Evolutionary conservation across 176 grass and related monocot species (phyloP).

Genomic region (Tillandsia leiboldiana): DNA sequence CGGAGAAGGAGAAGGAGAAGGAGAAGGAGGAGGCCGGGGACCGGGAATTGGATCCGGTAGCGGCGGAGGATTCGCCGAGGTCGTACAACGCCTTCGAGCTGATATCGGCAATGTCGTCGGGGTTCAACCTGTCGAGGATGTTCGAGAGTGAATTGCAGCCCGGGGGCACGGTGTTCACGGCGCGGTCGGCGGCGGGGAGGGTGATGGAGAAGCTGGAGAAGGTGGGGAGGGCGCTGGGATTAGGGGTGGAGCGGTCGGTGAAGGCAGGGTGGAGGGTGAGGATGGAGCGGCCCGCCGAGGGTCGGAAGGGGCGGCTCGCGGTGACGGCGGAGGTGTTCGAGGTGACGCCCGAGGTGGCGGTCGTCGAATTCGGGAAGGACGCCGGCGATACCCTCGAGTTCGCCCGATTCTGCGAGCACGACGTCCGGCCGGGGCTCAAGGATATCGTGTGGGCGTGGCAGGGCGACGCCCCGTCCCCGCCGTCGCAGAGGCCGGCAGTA

Average conservation of each 20-base stretch:
- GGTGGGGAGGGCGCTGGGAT: constrained; percentile 37
- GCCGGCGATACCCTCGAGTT: constrained; percentile 67
- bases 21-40: background rate
- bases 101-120: constrained; percentile 92
- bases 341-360: constrained; percentile 44
- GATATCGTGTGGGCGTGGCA: constrained; percentile 98
- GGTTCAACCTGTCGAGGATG: constrained; percentile 77
- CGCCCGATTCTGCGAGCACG: constrained; percentile 65
- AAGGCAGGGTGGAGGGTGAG: constrained; percentile 38
- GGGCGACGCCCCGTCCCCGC: constrained; percentile 27
- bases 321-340: constrained; percentile 70
- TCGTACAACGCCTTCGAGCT: constrained; percentile 96
- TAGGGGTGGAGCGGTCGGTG: constrained; percentile 27
- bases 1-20: background rate
- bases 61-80: constrained; percentile 30
- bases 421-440: constrained; percentile 43
- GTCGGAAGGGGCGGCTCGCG: constrained; percentile 28
- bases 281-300: constrained; percentile 41
- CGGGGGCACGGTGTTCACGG: constrained; percentile 63
- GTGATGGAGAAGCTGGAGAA: constrained; percentile 45
- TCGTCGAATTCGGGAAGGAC: constrained; percentile 65
- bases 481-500: background rate
- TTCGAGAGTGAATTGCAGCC: constrained; percentile 50
- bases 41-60: background rate
- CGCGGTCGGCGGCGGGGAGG: constrained; percentile 34